A percentile compares a stretch with the other conserved stretches of the same genome.
phyloP scores from a whole-genome alignment of 192 early-diverging fungal genomes.

The Gaertneriomyces semiglobifer region DNA sequence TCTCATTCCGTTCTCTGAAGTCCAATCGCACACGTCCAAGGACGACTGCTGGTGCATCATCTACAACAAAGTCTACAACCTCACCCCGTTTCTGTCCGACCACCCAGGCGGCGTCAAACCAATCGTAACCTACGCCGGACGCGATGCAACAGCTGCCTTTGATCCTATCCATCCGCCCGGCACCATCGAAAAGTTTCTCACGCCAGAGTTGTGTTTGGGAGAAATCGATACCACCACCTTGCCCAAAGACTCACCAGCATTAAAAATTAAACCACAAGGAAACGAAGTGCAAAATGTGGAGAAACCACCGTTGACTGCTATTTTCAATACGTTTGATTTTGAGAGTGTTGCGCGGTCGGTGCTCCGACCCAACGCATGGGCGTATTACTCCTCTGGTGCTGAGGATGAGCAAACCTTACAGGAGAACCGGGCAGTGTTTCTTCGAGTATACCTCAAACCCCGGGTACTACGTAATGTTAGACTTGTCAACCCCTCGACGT shows the following conservation, averaged over 20 bases:
- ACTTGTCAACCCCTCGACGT: constrained; percentile 37
- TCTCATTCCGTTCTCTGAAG: constrained; percentile 23
- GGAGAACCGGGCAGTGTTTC: constrained; percentile 78
- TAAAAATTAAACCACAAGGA: constrained; percentile 28
- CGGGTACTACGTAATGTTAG: constrained; percentile 51
- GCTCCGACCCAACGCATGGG: constrained; percentile 68
- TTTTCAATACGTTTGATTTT: constrained; percentile 73
- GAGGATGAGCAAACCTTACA: constrained; percentile 79
- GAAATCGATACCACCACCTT: constrained; percentile 41
- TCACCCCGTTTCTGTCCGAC: constrained; percentile 48
- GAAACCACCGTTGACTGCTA: constrained; percentile 52
- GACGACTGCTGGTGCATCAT: constrained; percentile 47
- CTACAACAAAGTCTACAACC: constrained; percentile 44
- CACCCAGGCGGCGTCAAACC: constrained; percentile 49
- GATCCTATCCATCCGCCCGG: constrained; percentile 63
- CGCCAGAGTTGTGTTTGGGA: constrained; percentile 54
- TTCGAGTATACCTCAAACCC: constrained; percentile 63
- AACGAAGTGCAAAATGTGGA: constrained; percentile 1
- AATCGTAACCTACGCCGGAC: constrained; percentile 67
- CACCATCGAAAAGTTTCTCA: constrained; percentile 54
- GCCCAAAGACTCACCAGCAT: constrained; percentile 17
- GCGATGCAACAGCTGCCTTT: constrained; percentile 66
- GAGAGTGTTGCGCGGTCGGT: constrained; percentile 60
- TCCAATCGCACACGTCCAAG: constrained; percentile 38
- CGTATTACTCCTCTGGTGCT: constrained; percentile 75